These are phyloP conservation scores for Harrya chromipes DNA, from an alignment of 768 basidiomycete species.

Conservation along the genomic window DNA sequence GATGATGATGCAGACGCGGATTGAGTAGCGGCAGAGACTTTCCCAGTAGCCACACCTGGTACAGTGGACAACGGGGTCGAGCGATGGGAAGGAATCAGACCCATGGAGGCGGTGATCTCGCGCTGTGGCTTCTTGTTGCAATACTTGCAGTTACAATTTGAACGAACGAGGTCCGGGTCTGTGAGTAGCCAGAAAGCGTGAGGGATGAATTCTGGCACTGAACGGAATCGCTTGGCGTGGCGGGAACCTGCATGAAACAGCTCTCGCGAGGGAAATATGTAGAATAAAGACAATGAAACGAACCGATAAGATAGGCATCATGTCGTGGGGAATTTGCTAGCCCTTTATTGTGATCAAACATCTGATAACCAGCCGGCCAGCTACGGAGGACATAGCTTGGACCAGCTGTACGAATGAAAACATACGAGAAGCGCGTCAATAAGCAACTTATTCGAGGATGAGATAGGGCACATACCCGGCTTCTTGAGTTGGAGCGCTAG, in stretches of 20 bases:
- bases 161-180: conserved; percentile 45
- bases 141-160: conserved; percentile 72
- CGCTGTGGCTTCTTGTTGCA: conserved; percentile 67
- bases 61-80: conserved; percentile 30
- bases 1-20: background rate
- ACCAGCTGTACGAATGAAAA: conserved; percentile 36
- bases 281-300: conserved; percentile 9
- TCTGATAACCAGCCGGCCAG: conserved; percentile 66
- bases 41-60: conserved; percentile 14
- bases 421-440: conserved; percentile 1
- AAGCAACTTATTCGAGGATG: background rate
- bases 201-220: conserved; percentile 80
- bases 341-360: conserved; percentile 78
- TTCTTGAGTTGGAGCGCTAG: conserved; percentile 44
- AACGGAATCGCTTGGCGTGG: conserved; percentile 59
- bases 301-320: conserved; percentile 79
- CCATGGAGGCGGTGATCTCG: conserved; percentile 63
- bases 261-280: background rate
- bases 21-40: conserved; percentile 19
- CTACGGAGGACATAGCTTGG: conserved; percentile 55
- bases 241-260: conserved; percentile 35
- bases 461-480: conserved; percentile 42
- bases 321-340: conserved; percentile 50
- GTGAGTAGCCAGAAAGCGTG: conserved; percentile 78
- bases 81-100: conserved; percentile 34